These are phyloP conservation scores for Atkinsonella hypoxylon DNA, from an alignment of 2,329 filamentous ascomycete species.

Conservation along the genomic window DNA sequence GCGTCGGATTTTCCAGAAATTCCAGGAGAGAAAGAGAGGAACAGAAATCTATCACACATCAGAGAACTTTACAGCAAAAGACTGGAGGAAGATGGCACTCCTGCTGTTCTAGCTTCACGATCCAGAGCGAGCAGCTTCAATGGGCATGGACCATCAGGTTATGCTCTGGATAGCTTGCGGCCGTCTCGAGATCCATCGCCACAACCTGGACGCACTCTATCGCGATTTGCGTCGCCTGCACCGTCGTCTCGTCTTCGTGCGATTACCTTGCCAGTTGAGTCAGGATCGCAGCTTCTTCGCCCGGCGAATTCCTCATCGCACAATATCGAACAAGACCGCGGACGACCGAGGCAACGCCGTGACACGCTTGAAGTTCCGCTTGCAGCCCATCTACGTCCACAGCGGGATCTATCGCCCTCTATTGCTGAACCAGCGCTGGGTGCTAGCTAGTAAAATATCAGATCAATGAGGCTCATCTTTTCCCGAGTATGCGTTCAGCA, in stretches of 20 bases:
- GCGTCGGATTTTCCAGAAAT: slow-evolving; percentile 41
- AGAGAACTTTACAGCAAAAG: slow-evolving; percentile 27
- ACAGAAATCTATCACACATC: slow-evolving; percentile 21
- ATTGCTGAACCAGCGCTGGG: neutral
- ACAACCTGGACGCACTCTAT: neutral
- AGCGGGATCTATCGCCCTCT: neutral
- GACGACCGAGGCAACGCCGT: slow-evolving; percentile 6
- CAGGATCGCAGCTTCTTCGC: neutral
- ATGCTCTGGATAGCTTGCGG: slow-evolving; percentile 1
- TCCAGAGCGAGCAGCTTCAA: slow-evolving; percentile 28
- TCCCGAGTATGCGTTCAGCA: too few species aligned
- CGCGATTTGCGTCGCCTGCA: slow-evolving; percentile 2
- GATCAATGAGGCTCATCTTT: too few species aligned
- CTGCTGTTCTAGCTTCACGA: slow-evolving; percentile 11
- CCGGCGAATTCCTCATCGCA: neutral
- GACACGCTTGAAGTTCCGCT: slow-evolving; percentile 10
- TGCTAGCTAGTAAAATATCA: neutral
- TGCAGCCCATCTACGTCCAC: neutral
- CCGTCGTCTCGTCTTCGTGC: slow-evolving; percentile 5
- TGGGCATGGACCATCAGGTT: slow-evolving; percentile 1
- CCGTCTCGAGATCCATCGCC: slow-evolving; percentile 5
- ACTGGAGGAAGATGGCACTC: slow-evolving; percentile 20
- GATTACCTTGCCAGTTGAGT: slow-evolving; percentile 4
- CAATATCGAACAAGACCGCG: neutral
- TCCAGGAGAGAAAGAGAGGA: slow-evolving; percentile 33